Evolutionary conservation across 371 early-diverging fungal species (phyloP), one percentile per base, ranked within the genome.

Genomic region (Mortierella sp.): DNA sequence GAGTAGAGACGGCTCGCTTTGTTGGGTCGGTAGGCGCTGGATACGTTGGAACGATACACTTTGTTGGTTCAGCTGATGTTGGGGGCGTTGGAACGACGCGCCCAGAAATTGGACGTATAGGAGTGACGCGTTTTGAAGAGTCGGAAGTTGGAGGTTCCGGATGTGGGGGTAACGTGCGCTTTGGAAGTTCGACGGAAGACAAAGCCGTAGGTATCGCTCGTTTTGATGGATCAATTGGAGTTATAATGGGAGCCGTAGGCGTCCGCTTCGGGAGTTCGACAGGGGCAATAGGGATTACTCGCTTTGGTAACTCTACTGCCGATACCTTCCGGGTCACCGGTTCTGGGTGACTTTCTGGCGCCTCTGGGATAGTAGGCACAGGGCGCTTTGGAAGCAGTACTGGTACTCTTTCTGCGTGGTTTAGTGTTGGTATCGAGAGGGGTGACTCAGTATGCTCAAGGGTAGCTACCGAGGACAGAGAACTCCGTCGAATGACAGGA

Each of bases 301-400:
- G 37, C 23, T 49, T 42, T 23, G 59, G 59, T 0, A 47, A 59
- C 23, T 32, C 45, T 1, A 35, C 67, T 29, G 60, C 51, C n/a
- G 67, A 3, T 10, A 26, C 2, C 3, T 53, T 22, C 1, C 6
- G 22, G 9, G 7, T 9, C 13, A 28, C 13, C 5, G 53, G 15
- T 22, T 9, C 26, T 53, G 47, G 1, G 22, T 22, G 47, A 17
- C n/a, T n/a, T 19, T 37, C 13, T 13, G n/a, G 6, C 19, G 6
- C 45, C 2, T 45, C 45, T 19, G 53, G 28, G 26, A 53, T 3
- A 12, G 54, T 32, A 13, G 54, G 42, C 28, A 22, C 26, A 17
- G 35, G 55, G 56, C 65, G 65, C 55, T 66, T 57, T 2, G 63
- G 29, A 32, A 53, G 43, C 45, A 17, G 19, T 19, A 13, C 53